Evolutionary conservation across 306 rosid species (phyloP).

Genomic region (Trichosanthes cucumerina): DNA sequence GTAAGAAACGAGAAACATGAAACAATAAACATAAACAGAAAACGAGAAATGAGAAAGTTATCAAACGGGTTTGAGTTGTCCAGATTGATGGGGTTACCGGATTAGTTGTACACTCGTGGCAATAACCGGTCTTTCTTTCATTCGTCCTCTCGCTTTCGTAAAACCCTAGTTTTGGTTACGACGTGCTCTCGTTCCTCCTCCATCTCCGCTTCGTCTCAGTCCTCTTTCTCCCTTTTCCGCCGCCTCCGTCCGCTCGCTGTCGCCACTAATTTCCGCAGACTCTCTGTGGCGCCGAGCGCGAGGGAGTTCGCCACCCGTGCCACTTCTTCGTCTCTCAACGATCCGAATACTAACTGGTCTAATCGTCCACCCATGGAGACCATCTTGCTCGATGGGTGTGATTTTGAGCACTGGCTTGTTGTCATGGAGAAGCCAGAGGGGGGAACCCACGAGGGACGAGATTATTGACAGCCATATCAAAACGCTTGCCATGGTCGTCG

Average conservation of each 20-base stretch:
- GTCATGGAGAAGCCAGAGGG: conserved; percentile 87
- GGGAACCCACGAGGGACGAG: conserved; percentile 56
- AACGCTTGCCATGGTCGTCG: conserved; percentile 55
- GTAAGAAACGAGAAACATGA: too few species aligned
- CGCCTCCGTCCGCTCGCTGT: conserved; percentile 60
- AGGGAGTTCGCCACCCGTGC: conserved; percentile 59
- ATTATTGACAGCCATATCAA: conserved; percentile 68
- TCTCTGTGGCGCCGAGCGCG: conserved; percentile 11
- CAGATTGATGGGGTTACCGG: too few species aligned
- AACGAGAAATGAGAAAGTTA: too few species aligned
- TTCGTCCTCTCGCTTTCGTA: conserved; percentile 48
- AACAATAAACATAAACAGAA: too few species aligned
- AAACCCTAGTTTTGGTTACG: conserved; percentile 31
- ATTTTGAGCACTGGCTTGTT: conserved; percentile 95
- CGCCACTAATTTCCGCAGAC: conserved; percentile 6
- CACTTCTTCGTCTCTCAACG: conserved; percentile 75
- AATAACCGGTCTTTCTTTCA: conserved; percentile 18
- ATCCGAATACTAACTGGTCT: conserved; percentile 90
- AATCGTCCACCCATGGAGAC: conserved; percentile 94
- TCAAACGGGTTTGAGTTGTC: too few species aligned
- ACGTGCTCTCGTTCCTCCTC: conserved; percentile 25
- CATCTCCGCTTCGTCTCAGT: conserved; percentile 12
- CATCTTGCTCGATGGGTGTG: conserved; percentile 86
- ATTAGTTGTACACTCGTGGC: too few species aligned
- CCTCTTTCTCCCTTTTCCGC: conserved; percentile 37